phyloP scores from a whole-genome alignment of 2,329 filamentous ascomycete genomes.

The Epichloe gansuensis region DNA sequence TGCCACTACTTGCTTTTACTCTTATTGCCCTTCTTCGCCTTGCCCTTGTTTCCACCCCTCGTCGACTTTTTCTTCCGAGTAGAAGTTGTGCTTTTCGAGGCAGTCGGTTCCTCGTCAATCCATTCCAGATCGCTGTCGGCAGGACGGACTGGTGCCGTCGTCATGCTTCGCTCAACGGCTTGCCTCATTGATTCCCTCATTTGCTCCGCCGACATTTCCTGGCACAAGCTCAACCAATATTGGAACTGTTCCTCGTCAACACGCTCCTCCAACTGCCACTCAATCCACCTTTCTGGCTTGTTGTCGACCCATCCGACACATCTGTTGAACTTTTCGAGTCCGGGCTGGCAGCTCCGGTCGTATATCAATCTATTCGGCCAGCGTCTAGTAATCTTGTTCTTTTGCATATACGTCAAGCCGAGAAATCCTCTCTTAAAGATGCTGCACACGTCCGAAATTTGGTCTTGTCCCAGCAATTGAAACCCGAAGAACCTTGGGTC shows the following conservation, averaged over 20 bases:
- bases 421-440: constrained; percentile 9
- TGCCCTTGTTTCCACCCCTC: neutral
- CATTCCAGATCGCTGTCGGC: neutral
- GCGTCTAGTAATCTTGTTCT: constrained; percentile 11
- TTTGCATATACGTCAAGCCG: constrained; percentile 9
- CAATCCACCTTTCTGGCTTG: constrained; percentile 14
- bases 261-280: constrained; percentile 11
- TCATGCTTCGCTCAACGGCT: neutral
- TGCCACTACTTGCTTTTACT: neutral
- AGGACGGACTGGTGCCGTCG: neutral
- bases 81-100: neutral
- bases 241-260: neutral
- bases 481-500: neutral
- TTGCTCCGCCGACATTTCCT: neutral
- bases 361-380: constrained; percentile 14
- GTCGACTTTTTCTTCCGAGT: too few relatives aligned
- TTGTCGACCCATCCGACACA: constrained; percentile 12
- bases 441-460: neutral
- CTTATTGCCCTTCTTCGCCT: neutral
- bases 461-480: neutral
- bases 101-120: neutral
- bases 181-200: neutral
- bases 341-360: constrained; percentile 4
- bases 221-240: neutral
- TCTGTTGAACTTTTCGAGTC: constrained; percentile 10